Evolutionary conservation across 2,329 filamentous ascomycete genomes (phyloP).

Genomic region (Fusarium drepaniforme): DNA sequence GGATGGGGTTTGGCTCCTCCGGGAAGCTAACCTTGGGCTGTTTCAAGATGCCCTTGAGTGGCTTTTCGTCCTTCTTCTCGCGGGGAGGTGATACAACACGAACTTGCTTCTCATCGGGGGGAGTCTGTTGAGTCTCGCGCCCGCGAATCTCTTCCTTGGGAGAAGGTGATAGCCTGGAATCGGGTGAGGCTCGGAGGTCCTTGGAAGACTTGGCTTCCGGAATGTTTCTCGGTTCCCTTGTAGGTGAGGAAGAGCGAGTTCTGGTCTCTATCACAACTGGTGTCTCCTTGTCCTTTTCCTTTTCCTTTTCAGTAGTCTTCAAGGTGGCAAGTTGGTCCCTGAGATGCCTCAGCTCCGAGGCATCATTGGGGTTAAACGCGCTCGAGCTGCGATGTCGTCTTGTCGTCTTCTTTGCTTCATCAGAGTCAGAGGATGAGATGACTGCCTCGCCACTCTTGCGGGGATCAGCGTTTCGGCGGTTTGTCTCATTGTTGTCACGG

Average conservation of each 20-base stretch:
- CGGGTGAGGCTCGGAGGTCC: slow-evolving; percentile 22
- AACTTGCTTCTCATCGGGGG: slow-evolving; percentile 61
- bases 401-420: slow-evolving; percentile 53
- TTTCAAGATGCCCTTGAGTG: slow-evolving; percentile 88
- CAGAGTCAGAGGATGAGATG: slow-evolving; percentile 54
- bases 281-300: slow-evolving; percentile 39
- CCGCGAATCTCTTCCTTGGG: slow-evolving; percentile 53
- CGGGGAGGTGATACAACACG: slow-evolving; percentile 80
- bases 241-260: slow-evolving; percentile 39
- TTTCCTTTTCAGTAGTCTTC: slow-evolving; percentile 44
- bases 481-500: slow-evolving; percentile 45
- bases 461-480: slow-evolving; percentile 54
- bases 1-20: slow-evolving; percentile 83
- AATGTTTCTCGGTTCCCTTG: slow-evolving; percentile 20
- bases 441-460: slow-evolving; percentile 52
- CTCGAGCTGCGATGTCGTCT: slow-evolving; percentile 54
- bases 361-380: slow-evolving; percentile 66
- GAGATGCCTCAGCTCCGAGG: slow-evolving; percentile 61
- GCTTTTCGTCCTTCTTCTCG: slow-evolving; percentile 73
- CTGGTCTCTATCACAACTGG: slow-evolving; percentile 39
- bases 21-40: slow-evolving; percentile 86
- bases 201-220: slow-evolving; percentile 29
- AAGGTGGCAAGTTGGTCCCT: slow-evolving; percentile 64
- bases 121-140: slow-evolving; percentile 53
- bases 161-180: slow-evolving; percentile 30